These are phyloP conservation scores for Nothophaeocryptopus gaeumannii DNA, from an alignment of 2,329 filamentous ascomycete species.

Conservation along the genomic window DNA sequence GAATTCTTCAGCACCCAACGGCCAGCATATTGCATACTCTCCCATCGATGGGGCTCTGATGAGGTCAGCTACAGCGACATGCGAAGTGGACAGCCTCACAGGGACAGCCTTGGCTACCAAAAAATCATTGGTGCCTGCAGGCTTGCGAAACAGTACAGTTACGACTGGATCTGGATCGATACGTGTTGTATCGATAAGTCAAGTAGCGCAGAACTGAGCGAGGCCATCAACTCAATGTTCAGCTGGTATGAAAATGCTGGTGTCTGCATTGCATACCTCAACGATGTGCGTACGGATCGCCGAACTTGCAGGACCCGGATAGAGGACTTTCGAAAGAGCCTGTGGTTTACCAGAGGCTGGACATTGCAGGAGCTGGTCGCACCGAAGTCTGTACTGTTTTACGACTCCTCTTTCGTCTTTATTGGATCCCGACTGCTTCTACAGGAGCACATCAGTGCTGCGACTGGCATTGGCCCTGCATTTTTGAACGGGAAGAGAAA, in stretches of 20 bases:
- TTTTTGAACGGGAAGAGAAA: too few species aligned
- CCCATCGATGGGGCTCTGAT: conserved; percentile 17
- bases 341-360: conserved; percentile 10
- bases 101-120: conserved; percentile 2
- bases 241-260: conserved; percentile 10
- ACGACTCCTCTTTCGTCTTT: conserved; percentile 3
- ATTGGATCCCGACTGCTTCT: conserved; percentile 4
- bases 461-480: background rate
- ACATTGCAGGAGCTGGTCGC: conserved; percentile 11
- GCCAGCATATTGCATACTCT: conserved; percentile 17
- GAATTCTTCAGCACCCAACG: too few species aligned
- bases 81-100: too few species aligned
- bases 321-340: conserved; percentile 1
- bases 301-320: background rate
- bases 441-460: conserved; percentile 10
- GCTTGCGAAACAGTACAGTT: background rate
- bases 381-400: conserved; percentile 8
- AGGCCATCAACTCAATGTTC: conserved; percentile 24
- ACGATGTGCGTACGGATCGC: conserved; percentile 3
- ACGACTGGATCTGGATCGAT: conserved; percentile 21
- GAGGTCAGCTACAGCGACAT: conserved; percentile 7
- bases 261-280: conserved; percentile 8
- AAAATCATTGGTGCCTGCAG: conserved; percentile 4
- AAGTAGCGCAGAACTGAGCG: conserved; percentile 16
- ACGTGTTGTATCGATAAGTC: conserved; percentile 23